A percentile compares a stretch with the other conserved stretches of the same genome.
phyloP scores from a whole-genome alignment of 805 yeast species.

The Yarrowia porcina region DNA sequence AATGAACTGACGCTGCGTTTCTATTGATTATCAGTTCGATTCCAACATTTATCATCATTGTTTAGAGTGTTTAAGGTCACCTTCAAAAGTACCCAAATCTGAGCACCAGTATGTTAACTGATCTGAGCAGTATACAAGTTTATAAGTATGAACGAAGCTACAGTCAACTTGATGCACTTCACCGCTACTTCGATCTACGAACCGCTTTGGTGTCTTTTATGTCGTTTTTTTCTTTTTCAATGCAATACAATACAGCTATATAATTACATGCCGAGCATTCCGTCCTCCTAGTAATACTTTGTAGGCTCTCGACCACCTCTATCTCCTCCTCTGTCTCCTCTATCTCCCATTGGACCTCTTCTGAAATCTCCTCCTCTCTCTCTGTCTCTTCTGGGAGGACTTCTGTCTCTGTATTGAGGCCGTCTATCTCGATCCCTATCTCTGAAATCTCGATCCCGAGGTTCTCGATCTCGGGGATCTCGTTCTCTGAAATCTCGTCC shows the following conservation, averaged over 20 bases:
- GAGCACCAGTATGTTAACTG: too few species aligned
- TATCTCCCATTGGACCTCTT: not conserved
- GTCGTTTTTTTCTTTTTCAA: too few species aligned
- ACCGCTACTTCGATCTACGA: too few species aligned
- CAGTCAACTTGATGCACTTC: too few species aligned
- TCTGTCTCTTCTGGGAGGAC: slow-evolving; percentile 28
- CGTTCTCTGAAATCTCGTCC: slow-evolving; percentile 28
- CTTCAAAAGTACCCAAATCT: too few species aligned
- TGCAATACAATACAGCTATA: slow-evolving; percentile 2
- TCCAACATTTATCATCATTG: too few species aligned
- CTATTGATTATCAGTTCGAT: too few species aligned
- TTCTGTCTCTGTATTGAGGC: slow-evolving; percentile 25
- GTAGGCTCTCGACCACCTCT: slow-evolving; percentile 4
- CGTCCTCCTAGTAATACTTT: not conserved
- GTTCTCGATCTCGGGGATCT: slow-evolving; percentile 25
- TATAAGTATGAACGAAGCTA: too few species aligned
- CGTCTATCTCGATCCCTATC: slow-evolving; percentile 15
- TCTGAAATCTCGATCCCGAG: not conserved
- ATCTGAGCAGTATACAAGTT: too few species aligned
- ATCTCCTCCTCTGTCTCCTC: slow-evolving; percentile 1
- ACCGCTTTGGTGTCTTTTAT: too few species aligned
- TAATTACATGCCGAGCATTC: not conserved
- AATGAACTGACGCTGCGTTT: too few species aligned
- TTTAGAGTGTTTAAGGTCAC: too few species aligned
- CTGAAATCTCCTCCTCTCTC: not conserved